Base-by-base conservation (phyloP, 73 alveolate species). In the Paramecium octaurelia region DNA sequence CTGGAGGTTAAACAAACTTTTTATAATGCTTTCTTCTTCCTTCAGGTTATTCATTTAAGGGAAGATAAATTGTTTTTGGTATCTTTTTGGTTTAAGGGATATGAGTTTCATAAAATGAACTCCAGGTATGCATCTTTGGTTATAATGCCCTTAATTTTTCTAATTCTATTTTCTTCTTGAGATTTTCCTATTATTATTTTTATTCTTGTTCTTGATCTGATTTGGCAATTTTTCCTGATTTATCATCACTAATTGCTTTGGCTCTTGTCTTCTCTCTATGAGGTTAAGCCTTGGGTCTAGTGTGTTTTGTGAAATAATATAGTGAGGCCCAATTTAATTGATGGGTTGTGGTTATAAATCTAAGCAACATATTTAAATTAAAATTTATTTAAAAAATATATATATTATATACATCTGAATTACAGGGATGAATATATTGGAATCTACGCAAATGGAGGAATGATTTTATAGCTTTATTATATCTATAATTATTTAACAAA, bases 151-250 rank as follows among this genome's bases (percentile, higher is more conserved):
- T 42, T 80, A 80, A 44, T 80, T 80, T 80, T 80, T 80, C 91
- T 80, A 80, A 80, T 80, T 80, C 91, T 23, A 43, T 18, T 80
- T 46, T 80, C 24, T 42, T 80, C 29, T 46, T 80, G 16, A 80
- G 29, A 46, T 80, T 80, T 35, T 80, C 91, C 24, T 80, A 80
- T 42, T 21, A 18, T 10, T n/a, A 54, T 20, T n/a, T 80, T 35
- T 80, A 80, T 48, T 80, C 91, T 46, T 23, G 16, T 48, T 80
- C 91, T 80, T 80, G 14, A 31, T 80, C 91, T 11, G 91, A 34
- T 42, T 80, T 80, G 3, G 91, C 91, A 80, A 80, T 80, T 46
- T 80, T 80, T 44, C 91, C 91, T 48, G 91, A 80, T 48, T 80
- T 80, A 48, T 80, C 91, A 80, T 80, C 91, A 80, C 76, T 24